Evolutionary conservation across 495 filamentous ascomycete species (phyloP), one percentile per base, ranked within the genome.

Genomic region (Aspergillus nidulans): DNA sequence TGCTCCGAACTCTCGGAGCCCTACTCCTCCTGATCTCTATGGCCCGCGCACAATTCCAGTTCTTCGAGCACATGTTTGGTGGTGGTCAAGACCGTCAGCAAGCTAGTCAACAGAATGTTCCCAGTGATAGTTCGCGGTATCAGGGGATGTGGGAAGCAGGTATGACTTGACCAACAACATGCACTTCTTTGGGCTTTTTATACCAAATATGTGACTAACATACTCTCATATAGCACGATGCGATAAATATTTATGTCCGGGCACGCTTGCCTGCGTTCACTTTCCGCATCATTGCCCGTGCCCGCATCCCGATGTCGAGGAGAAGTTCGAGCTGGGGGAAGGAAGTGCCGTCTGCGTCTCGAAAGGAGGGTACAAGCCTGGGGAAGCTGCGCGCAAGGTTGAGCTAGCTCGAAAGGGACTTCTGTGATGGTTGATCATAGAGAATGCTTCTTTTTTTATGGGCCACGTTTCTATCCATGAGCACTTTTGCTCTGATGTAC

Each of bases 201-300:
- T 39, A 19, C 24, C 34, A 52, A 9, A 51, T 20, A 28, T 9
- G 56, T 39, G 36, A 6, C 43, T 24, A 53, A 49, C 43, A 43
- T 24, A n/a, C n/a, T n/a, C n/a, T 43, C 7, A 13, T 49, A 15
- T 55, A 88, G 83, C 87, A 8, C 84, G 81, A 65, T 97, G 91
- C 75, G 81, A 86, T 55, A 89, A 91, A 62, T 97, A 95, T 66
- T 83, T 96, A n/a, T 96, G 91, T 64, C 91, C 91, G 0, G 86
- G 83, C 48, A 96, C 90, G 4, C 81, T 96, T 21, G 86, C 90
- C 6, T 97, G 91, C 75, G 91, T 97, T 2, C 84, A 89, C 65
- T 90, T 95, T 77, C 91, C 91, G 7, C 91, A 95, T 69, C 91
- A 97, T 71, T 97, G 91, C 67, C 91, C 91, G 6, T 97, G 91